These are phyloP conservation scores for Aspergillus heteromorphus DNA, from an alignment of 495 filamentous ascomycete species.

Conservation along the genomic window DNA sequence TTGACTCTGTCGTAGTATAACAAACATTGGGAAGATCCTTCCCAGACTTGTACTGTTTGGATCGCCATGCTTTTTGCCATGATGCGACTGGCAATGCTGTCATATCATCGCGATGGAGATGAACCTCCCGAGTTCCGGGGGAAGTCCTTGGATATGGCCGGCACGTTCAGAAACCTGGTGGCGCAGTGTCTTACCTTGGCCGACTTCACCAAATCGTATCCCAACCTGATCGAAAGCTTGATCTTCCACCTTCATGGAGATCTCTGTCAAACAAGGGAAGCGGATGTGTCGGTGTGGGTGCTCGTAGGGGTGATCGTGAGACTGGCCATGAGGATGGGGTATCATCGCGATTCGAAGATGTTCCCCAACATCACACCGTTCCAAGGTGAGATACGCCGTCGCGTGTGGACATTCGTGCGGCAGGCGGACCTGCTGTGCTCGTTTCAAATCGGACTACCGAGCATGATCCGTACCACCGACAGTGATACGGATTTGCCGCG, in stretches of 20 bases:
- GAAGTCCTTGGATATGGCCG: slow-evolving; percentile 70
- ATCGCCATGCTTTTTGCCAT: slow-evolving; percentile 83
- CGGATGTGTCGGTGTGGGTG: slow-evolving; percentile 78
- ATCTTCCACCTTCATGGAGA: slow-evolving; percentile 81
- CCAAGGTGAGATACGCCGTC: slow-evolving; percentile 84
- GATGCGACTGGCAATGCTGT: slow-evolving; percentile 84
- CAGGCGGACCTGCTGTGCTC: slow-evolving; percentile 83
- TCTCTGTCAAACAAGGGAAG: slow-evolving; percentile 69
- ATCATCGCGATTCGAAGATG: slow-evolving; percentile 84
- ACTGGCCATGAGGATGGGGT: slow-evolving; percentile 90
- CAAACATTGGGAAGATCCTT: slow-evolving; percentile 80
- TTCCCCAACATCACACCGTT: slow-evolving; percentile 80
- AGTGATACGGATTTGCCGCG: slow-evolving; percentile 81
- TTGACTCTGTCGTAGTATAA: slow-evolving; percentile 54
- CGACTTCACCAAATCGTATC: slow-evolving; percentile 83
- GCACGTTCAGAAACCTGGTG: slow-evolving; percentile 71
- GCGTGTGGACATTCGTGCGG: slow-evolving; percentile 82
- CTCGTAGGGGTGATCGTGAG: slow-evolving; percentile 75
- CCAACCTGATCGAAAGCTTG: slow-evolving; percentile 84
- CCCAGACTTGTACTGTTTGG: slow-evolving; percentile 78
- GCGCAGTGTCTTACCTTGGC: slow-evolving; percentile 83
- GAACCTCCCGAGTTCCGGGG: slow-evolving; percentile 78
- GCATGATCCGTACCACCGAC: slow-evolving; percentile 76
- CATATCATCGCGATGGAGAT: slow-evolving; percentile 83
- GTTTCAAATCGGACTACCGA: slow-evolving; percentile 84